phyloP scores from a whole-genome alignment of 73 alveolate species.

The Paramecium sonneborni region DNA sequence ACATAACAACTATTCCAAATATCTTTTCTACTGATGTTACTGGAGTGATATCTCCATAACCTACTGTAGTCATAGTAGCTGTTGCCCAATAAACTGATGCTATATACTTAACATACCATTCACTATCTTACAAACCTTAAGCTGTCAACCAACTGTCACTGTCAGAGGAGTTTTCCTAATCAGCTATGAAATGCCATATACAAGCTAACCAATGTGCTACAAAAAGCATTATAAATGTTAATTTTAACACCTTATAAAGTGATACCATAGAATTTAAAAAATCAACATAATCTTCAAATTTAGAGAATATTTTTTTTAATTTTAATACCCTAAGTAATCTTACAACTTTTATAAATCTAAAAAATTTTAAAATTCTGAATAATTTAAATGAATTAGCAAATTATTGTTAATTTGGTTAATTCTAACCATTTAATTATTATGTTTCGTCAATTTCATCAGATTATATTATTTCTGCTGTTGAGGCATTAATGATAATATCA shows the following conservation, averaged over 20 bases:
- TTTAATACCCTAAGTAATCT: constrained; percentile 76
- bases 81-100: constrained; percentile 83
- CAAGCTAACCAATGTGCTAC: constrained; percentile 79
- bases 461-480: background rate
- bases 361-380: constrained; percentile 70
- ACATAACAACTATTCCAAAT: constrained; percentile 78
- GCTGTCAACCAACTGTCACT: constrained; percentile 66
- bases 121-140: constrained; percentile 39
- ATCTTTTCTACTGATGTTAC: constrained; percentile 76
- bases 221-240: constrained; percentile 51
- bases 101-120: constrained; percentile 67
- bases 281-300: constrained; percentile 79
- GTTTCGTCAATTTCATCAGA: background rate
- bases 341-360: constrained; percentile 77
- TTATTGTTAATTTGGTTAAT: background rate
- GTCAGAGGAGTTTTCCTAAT: constrained; percentile 28
- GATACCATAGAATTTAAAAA: constrained; percentile 48
- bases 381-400: constrained; percentile 66
- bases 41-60: constrained; percentile 93
- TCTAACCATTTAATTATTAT: background rate
- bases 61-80: constrained; percentile 89
- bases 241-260: background rate
- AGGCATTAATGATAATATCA: constrained; percentile 63
- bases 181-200: constrained; percentile 69
- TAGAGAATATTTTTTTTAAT: constrained; percentile 74